phyloP scores from a whole-genome alignment of 2,329 filamentous ascomycete species.

The Aspergillus fischeri region DNA sequence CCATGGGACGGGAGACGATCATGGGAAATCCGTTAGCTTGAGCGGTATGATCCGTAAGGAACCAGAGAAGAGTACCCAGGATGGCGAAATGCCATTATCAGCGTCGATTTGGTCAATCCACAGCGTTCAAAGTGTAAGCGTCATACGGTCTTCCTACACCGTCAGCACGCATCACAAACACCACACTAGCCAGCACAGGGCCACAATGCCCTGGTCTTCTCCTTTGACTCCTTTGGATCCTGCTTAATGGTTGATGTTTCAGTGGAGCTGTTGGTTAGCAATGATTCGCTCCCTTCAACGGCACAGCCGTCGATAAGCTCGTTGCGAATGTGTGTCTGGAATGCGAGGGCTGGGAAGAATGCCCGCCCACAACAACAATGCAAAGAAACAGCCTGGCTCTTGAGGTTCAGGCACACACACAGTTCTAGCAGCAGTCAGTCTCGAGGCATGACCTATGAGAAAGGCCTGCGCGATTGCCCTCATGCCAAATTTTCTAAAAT shows the following conservation, averaged over 20 bases:
- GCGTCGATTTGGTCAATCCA: slow-evolving; percentile 1
- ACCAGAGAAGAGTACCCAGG: background rate
- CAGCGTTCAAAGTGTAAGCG: slow-evolving; percentile 28
- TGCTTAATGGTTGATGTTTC: slow-evolving; percentile 11
- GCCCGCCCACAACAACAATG: slow-evolving; percentile 30
- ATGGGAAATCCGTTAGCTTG: background rate
- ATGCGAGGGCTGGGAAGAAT: slow-evolving; percentile 32
- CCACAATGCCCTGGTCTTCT: slow-evolving; percentile 6
- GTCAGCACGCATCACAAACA: slow-evolving; percentile 7
- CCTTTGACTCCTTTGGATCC: slow-evolving; percentile 1
- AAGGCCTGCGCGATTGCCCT: slow-evolving; percentile 1
- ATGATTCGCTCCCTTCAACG: slow-evolving; percentile 11
- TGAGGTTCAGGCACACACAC: slow-evolving; percentile 10
- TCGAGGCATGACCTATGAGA: background rate
- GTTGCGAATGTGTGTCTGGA: slow-evolving; percentile 23
- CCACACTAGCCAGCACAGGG: slow-evolving; percentile 7
- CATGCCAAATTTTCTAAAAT: slow-evolving; percentile 15
- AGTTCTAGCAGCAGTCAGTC: background rate
- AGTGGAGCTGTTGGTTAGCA: slow-evolving; percentile 10
- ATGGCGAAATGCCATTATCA: slow-evolving; percentile 1
- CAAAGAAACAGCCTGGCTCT: slow-evolving; percentile 20
- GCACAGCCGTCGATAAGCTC: slow-evolving; percentile 11
- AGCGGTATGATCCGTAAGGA: slow-evolving; percentile 6
- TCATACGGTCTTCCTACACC: slow-evolving; percentile 26
- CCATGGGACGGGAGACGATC: background rate